Conservation (phyloP, 495 filamentous ascomycete species). For the Ramalina intermedia region DNA sequence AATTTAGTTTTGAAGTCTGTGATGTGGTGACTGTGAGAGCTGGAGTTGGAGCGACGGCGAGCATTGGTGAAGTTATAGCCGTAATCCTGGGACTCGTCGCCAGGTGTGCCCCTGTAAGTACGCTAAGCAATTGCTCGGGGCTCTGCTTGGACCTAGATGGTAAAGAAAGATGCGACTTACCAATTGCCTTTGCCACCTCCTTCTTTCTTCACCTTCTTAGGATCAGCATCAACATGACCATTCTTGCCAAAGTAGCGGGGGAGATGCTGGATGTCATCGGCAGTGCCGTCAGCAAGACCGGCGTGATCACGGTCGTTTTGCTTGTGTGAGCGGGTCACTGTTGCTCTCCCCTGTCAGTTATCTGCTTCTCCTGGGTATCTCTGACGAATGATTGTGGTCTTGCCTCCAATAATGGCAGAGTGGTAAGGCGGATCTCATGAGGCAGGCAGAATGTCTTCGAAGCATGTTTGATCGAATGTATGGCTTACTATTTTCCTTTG, state of each 20-base stretch:
- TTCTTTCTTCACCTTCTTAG: slow-evolving; percentile 92
- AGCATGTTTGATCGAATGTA: no score
- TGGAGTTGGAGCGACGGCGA: slow-evolving; percentile 86
- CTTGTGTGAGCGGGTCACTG: slow-evolving; percentile 95
- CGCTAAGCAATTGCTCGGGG: slow-evolving; percentile 1
- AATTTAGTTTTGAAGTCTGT: slow-evolving; percentile 78
- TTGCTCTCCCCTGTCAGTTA: background rate
- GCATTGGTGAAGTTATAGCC: slow-evolving; percentile 69
- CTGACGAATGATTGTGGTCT: no score
- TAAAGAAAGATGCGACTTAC: slow-evolving; percentile 35
- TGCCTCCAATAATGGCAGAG: no score
- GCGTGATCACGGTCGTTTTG: slow-evolving; percentile 75
- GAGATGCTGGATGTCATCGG: slow-evolving; percentile 46
- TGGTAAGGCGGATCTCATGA: no score
- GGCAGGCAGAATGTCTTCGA: no score
- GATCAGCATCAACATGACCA: slow-evolving; percentile 66
- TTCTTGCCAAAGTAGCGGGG: slow-evolving; percentile 88
- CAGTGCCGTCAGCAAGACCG: slow-evolving; percentile 48
- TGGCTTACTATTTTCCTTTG: no score
- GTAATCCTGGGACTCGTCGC: slow-evolving; percentile 70
- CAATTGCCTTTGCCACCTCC: slow-evolving; percentile 89
- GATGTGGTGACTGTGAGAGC: slow-evolving; percentile 43
- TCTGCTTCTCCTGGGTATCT: no score
- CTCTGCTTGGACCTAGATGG: background rate
- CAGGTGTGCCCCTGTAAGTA: slow-evolving; percentile 56